A percentile compares a stretch with the other conserved stretches of the same genome.
Evolutionary conservation across 768 basidiomycete species (phyloP).

Genomic region (Rickenella mellea): DNA sequence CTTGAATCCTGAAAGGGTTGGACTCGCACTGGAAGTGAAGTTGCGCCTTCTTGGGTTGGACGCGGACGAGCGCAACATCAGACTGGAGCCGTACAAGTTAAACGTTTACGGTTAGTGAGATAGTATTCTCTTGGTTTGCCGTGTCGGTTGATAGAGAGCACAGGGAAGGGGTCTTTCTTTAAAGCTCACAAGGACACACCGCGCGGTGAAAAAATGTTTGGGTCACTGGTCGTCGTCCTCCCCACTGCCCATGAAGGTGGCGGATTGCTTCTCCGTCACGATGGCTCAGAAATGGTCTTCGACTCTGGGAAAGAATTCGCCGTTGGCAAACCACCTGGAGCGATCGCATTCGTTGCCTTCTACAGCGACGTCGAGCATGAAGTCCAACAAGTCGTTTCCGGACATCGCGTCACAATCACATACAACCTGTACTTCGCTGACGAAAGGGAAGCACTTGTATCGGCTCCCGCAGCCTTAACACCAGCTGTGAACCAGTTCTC

Average conservation of each 20-base stretch:
- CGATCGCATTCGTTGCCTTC: constrained; percentile 31
- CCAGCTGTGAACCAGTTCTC: constrained; percentile 6
- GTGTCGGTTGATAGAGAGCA: neutral
- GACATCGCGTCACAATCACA: constrained; percentile 35
- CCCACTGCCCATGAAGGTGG: constrained; percentile 39
- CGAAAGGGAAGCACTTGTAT: neutral
- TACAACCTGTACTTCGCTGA: constrained; percentile 27
- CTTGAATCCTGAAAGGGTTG: constrained; percentile 19
- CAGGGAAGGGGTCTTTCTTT: constrained; percentile 37
- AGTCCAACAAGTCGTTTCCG: constrained; percentile 29
- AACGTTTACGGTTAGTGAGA: constrained; percentile 31
- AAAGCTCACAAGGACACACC: constrained; percentile 42
- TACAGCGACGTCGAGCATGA: constrained; percentile 38
- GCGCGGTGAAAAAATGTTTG: constrained; percentile 34
- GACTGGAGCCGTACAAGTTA: constrained; percentile 32
- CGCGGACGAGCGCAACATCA: constrained; percentile 11
- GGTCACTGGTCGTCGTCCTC: constrained; percentile 40
- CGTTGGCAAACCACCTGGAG: constrained; percentile 1
- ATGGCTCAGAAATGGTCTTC: constrained; percentile 23
- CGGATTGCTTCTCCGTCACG: constrained; percentile 25
- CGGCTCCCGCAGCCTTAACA: neutral
- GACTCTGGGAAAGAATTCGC: constrained; percentile 23
- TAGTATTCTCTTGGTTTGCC: neutral
- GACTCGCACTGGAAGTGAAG: constrained; percentile 18
- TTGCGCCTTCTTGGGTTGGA: constrained; percentile 14